phyloP scores from a whole-genome alignment of 768 basidiomycete genomes.

The Roridomyces roridus region DNA sequence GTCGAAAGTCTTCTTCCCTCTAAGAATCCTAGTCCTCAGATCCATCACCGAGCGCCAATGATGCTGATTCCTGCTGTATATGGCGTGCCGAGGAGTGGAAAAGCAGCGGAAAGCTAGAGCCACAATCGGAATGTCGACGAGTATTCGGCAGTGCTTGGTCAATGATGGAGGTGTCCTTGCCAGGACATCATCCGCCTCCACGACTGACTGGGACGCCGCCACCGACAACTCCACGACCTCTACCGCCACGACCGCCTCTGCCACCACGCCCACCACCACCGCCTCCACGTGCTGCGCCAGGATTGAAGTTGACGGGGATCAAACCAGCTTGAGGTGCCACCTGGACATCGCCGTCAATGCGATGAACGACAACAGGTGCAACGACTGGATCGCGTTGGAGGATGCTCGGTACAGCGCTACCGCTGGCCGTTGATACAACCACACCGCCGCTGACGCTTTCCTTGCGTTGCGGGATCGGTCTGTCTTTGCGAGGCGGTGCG shows the following conservation, averaged over 20 bases:
- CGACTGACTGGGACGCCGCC: slow-evolving; percentile 16
- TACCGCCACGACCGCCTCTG: background rate
- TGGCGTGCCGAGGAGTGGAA: too few relatives aligned
- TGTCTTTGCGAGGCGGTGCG: slow-evolving; percentile 9
- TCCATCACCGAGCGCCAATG: too few relatives aligned
- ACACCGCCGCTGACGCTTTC: slow-evolving; percentile 21
- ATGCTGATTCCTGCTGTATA: too few relatives aligned
- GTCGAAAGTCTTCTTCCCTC: too few relatives aligned
- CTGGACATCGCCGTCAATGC: slow-evolving; percentile 20
- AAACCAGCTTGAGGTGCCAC: slow-evolving; percentile 18
- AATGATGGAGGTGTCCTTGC: too few relatives aligned
- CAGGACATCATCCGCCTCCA: slow-evolving; percentile 11
- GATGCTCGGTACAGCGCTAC: slow-evolving; percentile 9
- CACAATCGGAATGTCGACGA: too few relatives aligned
- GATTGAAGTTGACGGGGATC: slow-evolving; percentile 13
- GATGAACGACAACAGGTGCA: slow-evolving; percentile 15
- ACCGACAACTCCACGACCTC: slow-evolving; percentile 12
- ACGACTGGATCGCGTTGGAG: slow-evolving; percentile 15
- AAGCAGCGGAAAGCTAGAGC: too few relatives aligned
- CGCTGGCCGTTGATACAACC: background rate
- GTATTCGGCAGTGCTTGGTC: too few relatives aligned
- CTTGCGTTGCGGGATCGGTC: slow-evolving; percentile 14
- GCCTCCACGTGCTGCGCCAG: background rate
- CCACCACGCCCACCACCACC: slow-evolving; percentile 6
- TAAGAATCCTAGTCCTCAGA: too few relatives aligned